phyloP scores from a whole-genome alignment of 352 stramenopile genomes.

The Phytopythium vexans region DNA sequence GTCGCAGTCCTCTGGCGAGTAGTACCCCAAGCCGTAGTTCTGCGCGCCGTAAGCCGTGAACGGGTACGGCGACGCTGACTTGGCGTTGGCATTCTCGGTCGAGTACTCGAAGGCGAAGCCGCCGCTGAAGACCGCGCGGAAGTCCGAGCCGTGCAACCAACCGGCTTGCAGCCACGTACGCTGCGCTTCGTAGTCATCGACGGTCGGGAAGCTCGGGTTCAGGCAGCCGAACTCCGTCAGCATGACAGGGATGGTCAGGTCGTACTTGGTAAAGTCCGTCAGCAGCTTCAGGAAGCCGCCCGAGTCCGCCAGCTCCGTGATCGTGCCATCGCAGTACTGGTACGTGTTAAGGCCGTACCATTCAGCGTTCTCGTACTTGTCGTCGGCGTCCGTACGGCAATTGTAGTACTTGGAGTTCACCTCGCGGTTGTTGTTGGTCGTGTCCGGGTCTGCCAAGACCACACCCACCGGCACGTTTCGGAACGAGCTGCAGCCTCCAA shows the following conservation, averaged over 20 bases:
- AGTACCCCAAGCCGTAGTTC: conserved; percentile 89
- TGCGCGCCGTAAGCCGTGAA: conserved; percentile 71
- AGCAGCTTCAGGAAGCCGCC: conserved; percentile 48
- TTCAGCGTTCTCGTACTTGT: conserved; percentile 63
- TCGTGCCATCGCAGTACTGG: conserved; percentile 57
- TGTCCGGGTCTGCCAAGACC: conserved; percentile 51
- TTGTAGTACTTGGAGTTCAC: conserved; percentile 70
- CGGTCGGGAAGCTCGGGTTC: conserved; percentile 51
- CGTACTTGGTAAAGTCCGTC: conserved; percentile 44
- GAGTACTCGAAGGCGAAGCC: conserved; percentile 85
- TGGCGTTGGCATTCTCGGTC: conserved; percentile 70
- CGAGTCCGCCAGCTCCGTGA: conserved; percentile 29
- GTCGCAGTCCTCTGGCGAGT: conserved; percentile 66
- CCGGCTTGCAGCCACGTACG: conserved; percentile 58
- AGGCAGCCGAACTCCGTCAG: conserved; percentile 84
- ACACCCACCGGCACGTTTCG: conserved; percentile 81
- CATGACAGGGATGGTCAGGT: conserved; percentile 73
- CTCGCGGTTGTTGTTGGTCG: conserved; percentile 34
- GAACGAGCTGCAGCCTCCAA: conserved; percentile 44
- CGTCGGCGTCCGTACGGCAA: conserved; percentile 48
- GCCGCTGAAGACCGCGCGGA: conserved; percentile 54
- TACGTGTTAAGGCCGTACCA: conserved; percentile 83
- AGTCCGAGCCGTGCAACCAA: conserved; percentile 47
- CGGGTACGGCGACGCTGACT: conserved; percentile 46
- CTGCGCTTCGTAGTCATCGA: conserved; percentile 57